Evolutionary conservation across 129 eudicot genomes (phyloP), one percentile per base, ranked within the genome.

Genomic region (Arctium lappa): DNA sequence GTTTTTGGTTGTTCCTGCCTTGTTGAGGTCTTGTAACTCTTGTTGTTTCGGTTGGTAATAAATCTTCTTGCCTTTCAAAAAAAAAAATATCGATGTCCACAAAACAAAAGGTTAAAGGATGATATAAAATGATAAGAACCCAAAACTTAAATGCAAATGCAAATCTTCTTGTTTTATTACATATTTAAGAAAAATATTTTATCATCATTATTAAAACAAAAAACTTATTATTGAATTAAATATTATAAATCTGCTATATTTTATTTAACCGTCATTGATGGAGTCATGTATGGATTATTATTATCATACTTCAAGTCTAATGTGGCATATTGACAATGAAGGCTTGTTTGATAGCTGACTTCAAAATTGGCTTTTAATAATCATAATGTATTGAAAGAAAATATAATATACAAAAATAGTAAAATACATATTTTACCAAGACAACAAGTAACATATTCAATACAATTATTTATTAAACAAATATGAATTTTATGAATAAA

Each of bases 271-370:
- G 12, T 78, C 60, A 65, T 78, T 66, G 8, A 78, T 38, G 2
- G 81, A 2, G 74, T 65, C 73, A n/a, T 60, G 7, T 62, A 66
- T 63, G 36, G 27, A 37, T n/a, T 78, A 34, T 16, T 16, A 16
- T 60, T 60, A 18, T 16, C 68, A 60, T n/a, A n/a, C 22, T n/a
- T 5, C 68, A 60, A 60, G 8, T 60, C 29, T 60, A 60, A 60
- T 12, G 62, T 60, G 29, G 29, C 68, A 5, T 63, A 9, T 78
- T 78, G 73, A 78, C 81, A 37, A 63, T n/a, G 2, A 15, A 78
- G 74, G 60, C 80, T 12, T 78, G 44, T 60, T 60, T n/a, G 68
- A 60, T 60, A 60, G 16, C 68, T 79, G 82, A 79, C 75, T 79
- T 79, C 16, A 79, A 62, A 12, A 27, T 63, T 68, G 15, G 40